phyloP scores from a whole-genome alignment of 768 basidiomycete genomes.

The Phlegmacium glaucopus region DNA sequence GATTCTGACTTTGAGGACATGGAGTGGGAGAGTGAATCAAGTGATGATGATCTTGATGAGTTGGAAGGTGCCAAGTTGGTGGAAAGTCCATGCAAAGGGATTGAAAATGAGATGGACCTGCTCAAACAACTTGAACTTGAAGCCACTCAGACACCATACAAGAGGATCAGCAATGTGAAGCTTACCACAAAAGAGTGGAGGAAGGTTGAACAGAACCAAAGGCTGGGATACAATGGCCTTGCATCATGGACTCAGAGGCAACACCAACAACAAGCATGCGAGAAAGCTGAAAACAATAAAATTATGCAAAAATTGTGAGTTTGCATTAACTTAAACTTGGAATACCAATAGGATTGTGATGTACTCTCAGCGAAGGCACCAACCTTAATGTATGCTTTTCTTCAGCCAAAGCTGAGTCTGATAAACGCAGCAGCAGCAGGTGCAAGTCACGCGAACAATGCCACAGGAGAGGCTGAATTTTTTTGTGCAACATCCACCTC shows the following conservation, averaged over 20 bases:
- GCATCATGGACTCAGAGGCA: constrained; percentile 3
- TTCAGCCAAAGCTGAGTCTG: no score
- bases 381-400: no score
- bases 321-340: no score
- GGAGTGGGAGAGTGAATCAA: neutral
- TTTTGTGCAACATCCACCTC: neutral
- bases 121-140: neutral
- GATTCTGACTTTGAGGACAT: neutral
- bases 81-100: neutral
- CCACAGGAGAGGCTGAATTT: no score
- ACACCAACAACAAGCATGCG: constrained; percentile 6
- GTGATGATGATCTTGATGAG: neutral
- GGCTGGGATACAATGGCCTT: constrained; percentile 10
- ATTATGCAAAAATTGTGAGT: neutral
- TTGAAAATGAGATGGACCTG: neutral
- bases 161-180: neutral
- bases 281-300: constrained; percentile 9
- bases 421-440: no score
- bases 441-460: no score
- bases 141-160: neutral
- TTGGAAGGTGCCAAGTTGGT: neutral
- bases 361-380: no score
- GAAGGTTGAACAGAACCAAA: constrained; percentile 10
- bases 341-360: no score
- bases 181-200: constrained; percentile 7